Evolutionary conservation across 2,329 filamentous ascomycete species (phyloP).

Genomic region (Talaromyces piceae): DNA sequence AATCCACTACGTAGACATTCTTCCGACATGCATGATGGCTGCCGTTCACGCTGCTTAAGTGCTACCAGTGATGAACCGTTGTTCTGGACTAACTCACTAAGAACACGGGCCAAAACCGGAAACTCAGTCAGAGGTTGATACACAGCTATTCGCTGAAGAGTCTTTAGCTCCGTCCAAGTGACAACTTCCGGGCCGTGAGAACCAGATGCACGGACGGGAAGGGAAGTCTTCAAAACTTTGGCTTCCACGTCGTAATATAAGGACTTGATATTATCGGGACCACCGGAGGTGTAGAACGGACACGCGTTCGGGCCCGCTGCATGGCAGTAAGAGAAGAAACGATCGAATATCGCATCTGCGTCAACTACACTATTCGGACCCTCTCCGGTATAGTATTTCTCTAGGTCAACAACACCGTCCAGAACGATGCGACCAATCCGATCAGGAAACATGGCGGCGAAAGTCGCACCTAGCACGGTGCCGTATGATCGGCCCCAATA

Average conservation of each 20-base stretch:
- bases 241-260: constrained; percentile 20
- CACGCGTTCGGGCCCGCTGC: constrained; percentile 20
- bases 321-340: constrained; percentile 27
- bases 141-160: constrained; percentile 21
- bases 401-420: constrained; percentile 31
- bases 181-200: constrained; percentile 27
- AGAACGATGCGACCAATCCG: constrained; percentile 25
- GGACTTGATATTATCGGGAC: constrained; percentile 21
- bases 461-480: constrained; percentile 40
- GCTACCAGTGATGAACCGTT: constrained; percentile 23
- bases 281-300: constrained; percentile 23
- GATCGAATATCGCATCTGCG: constrained; percentile 29
- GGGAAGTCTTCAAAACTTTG: constrained; percentile 18
- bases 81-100: constrained; percentile 19
- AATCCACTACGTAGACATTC: constrained; percentile 24
- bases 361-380: constrained; percentile 22
- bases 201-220: constrained; percentile 23
- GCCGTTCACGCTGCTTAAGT: constrained; percentile 22
- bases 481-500: constrained; percentile 43
- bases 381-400: constrained; percentile 25
- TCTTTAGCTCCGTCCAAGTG: constrained; percentile 29
- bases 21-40: constrained; percentile 19
- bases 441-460: constrained; percentile 40
- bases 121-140: constrained; percentile 27
- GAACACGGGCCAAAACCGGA: constrained; percentile 19